phyloP scores from a whole-genome alignment of 306 rosid species.

The Castanea crenata region DNA sequence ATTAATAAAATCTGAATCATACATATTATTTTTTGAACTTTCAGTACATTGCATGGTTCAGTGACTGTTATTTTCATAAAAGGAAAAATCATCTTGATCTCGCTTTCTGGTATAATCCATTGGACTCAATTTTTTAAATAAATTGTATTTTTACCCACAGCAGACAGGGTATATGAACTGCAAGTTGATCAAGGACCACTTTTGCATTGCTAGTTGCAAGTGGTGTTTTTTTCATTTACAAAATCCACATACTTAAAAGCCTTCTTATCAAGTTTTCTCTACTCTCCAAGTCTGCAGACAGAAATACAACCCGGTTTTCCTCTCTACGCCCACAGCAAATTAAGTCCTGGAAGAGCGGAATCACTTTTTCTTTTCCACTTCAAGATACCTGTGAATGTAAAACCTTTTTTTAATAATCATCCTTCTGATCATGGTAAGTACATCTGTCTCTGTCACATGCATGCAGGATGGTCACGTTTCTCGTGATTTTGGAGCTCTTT shows the following conservation, averaged over 20 bases:
- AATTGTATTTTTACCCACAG: too few relatives aligned
- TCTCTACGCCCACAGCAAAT: background rate
- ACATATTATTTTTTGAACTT: too few relatives aligned
- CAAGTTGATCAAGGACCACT: background rate
- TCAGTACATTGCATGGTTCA: too few relatives aligned
- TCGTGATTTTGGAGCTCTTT: constrained; percentile 33
- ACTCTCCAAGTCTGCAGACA: background rate
- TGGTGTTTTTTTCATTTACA: background rate
- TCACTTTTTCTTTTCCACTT: constrained; percentile 5
- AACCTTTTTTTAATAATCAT: background rate
- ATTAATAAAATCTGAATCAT: too few relatives aligned
- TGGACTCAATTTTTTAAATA: too few relatives aligned
- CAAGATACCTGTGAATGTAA: constrained; percentile 35
- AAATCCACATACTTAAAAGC: too few relatives aligned
- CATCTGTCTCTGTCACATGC: constrained; percentile 18
- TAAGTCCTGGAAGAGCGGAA: background rate
- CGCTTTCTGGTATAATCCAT: too few relatives aligned
- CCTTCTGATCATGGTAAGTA: background rate
- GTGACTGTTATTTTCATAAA: too few relatives aligned
- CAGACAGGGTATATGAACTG: background rate
- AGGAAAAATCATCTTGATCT: too few relatives aligned
- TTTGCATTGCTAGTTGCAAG: background rate
- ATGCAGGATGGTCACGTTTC: constrained; percentile 17
- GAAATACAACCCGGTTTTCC: background rate
- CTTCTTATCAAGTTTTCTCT: background rate